Base-by-base conservation (phyloP, 2,329 filamentous ascomycete genomes). In the Paecilomyces variotii region DNA sequence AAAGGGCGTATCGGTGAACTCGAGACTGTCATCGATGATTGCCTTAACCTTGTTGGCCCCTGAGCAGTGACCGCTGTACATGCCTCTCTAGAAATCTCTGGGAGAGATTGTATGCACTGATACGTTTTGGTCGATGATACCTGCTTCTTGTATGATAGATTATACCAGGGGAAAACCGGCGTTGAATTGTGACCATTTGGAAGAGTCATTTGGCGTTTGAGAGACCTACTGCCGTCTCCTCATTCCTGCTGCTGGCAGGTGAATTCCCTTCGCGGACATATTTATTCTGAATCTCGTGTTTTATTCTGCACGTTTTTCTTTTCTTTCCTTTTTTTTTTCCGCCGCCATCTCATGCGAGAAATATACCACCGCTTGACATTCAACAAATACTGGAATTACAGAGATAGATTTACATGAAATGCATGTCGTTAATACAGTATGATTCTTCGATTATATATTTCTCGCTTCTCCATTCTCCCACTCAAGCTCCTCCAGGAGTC, bases 1-100 rank as follows among this genome's bases (percentile, higher is more conserved):
- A 81, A 82, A 64, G 71, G 74, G 52, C 74, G 82, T 54, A 74
- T 86, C 2, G 76, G 76, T 10, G 77, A 81, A 56, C 71, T 86
- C 35, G 82, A 85, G 65, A 71, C 75, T 50, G 78, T 78, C 24
- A 75, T 86, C 55, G 83, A 86, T 57, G 79, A 82, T 50, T 82
- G 80, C 55, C 75, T 87, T 62, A 78, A 80, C 59, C 72, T 84
- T 55, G 80, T 84, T 58, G 74, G 72, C 4, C 67, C 70, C 54
- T 71, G 60, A 66, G 30, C 19, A 25, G 14, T 9, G 51, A 27
- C 26, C 51, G 25, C 28, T 19, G 12, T 53, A 27, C 19, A 27
- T 25, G 11, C 24, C 24, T 53, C 24, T 53, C 51, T 19, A 45
- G 39, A 7, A 9, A 45, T 19, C 19, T n/a, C n/a, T 45, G n/a